A percentile compares a stretch with the other conserved stretches of the same genome.
These are phyloP conservation scores for Aspergillus sojae DNA, from an alignment of 2,329 filamentous ascomycete species.

Conservation along the genomic window DNA sequence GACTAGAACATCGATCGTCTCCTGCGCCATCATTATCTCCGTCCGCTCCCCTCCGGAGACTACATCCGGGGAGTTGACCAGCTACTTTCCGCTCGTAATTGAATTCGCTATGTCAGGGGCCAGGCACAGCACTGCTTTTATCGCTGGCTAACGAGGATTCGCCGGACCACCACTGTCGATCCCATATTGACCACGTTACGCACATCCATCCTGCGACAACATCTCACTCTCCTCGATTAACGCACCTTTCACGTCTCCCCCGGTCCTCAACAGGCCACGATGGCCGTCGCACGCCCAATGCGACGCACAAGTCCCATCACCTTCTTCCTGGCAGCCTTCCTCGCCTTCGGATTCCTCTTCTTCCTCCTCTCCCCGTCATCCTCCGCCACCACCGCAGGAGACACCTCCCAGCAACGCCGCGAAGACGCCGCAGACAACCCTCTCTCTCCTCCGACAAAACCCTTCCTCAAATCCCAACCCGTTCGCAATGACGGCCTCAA, in stretches of 20 bases:
- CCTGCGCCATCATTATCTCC: not conserved
- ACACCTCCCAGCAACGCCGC: constrained; percentile 54
- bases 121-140: constrained; percentile 5
- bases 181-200: constrained; percentile 18
- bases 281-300: constrained; percentile 67
- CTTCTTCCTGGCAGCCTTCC: constrained; percentile 68
- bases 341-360: constrained; percentile 71
- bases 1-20: not conserved
- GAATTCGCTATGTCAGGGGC: constrained; percentile 14
- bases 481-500: constrained; percentile 49
- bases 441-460: constrained; percentile 73
- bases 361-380: constrained; percentile 52
- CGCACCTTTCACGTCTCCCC: constrained; percentile 11
- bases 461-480: constrained; percentile 69
- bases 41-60: not conserved
- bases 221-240: not conserved
- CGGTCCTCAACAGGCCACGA: constrained; percentile 38
- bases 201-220: constrained; percentile 19
- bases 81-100: not conserved
- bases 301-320: constrained; percentile 80
- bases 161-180: not conserved
- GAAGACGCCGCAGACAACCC: constrained; percentile 66
- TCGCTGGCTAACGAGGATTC: constrained; percentile 16
- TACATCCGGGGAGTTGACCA: not conserved
- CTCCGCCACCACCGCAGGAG: constrained; percentile 51